Percentiles rank a stretch among this genome's conserved stretches.
Conservation (phyloP, 2,329 filamentous ascomycete species). For the Pezicula radicicola region DNA sequence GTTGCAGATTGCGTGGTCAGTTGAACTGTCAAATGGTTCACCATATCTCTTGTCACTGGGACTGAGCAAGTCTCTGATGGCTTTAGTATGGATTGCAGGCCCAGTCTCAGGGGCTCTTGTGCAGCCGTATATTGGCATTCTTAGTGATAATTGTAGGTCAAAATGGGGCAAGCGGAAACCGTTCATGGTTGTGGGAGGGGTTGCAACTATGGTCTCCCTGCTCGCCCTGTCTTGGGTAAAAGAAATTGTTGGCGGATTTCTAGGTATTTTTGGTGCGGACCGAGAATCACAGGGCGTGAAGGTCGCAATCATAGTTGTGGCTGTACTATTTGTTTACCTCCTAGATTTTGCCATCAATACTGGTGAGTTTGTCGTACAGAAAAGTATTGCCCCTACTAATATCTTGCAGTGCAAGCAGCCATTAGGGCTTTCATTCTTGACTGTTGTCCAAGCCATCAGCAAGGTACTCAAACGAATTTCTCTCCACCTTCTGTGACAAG, state of each 20-base stretch:
- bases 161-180: conserved; percentile 77
- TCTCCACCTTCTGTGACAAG: not conserved
- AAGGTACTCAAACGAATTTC: conserved; percentile 40
- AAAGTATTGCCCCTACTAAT: conserved; percentile 7
- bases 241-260: conserved; percentile 66
- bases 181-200: conserved; percentile 71
- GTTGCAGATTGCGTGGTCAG: conserved; percentile 92
- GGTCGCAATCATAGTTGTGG: conserved; percentile 68
- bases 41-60: conserved; percentile 78
- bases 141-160: conserved; percentile 74
- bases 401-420: conserved; percentile 71
- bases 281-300: conserved; percentile 62
- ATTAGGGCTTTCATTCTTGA: conserved; percentile 93
- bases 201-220: conserved; percentile 64
- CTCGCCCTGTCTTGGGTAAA: conserved; percentile 71
- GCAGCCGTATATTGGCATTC: conserved; percentile 79
- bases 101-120: conserved; percentile 76
- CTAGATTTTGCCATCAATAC: conserved; percentile 96
- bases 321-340: conserved; percentile 83
- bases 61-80: conserved; percentile 78
- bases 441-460: conserved; percentile 86
- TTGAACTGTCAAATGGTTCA: conserved; percentile 90
- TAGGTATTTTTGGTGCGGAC: conserved; percentile 69
- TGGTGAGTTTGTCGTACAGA: conserved; percentile 43
- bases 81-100: conserved; percentile 81